Percentiles rank a stretch among this genome's conserved stretches.
Evolutionary conservation across 345 rosid species (phyloP).

Genomic region (Physaria fendleri): DNA sequence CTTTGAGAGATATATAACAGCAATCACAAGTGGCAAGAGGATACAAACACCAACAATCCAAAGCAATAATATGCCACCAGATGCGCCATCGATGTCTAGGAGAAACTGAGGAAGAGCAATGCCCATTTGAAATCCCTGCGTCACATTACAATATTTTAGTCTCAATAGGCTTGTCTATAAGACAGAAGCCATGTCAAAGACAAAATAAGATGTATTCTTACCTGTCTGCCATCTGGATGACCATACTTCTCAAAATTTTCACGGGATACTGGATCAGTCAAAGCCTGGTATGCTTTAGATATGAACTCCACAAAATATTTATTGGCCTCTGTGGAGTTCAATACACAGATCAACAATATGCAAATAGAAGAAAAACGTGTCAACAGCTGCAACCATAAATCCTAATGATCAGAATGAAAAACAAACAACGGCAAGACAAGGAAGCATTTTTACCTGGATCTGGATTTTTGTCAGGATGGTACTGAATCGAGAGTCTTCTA

Average conservation of each 20-base stretch:
- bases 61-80: slow-evolving; percentile 91
- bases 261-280: slow-evolving; percentile 85
- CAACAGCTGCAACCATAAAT: slow-evolving; percentile 4
- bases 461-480: slow-evolving; percentile 99
- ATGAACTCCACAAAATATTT: slow-evolving; percentile 80
- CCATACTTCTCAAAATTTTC: slow-evolving; percentile 98
- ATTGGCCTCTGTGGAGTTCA: slow-evolving; percentile 59
- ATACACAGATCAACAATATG: slow-evolving; percentile 6
- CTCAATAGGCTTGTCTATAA: slow-evolving; percentile 4
- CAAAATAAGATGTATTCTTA: slow-evolving; percentile 16
- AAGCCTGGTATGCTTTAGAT: slow-evolving; percentile 94
- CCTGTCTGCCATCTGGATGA: slow-evolving; percentile 99
- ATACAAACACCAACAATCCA: slow-evolving; percentile 98
- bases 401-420: background rate
- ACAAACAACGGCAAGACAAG: slow-evolving; percentile 13
- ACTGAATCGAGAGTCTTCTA: slow-evolving; percentile 78
- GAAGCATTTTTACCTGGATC: slow-evolving; percentile 78
- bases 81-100: slow-evolving; percentile 87
- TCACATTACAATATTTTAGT: slow-evolving; percentile 16
- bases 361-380: slow-evolving; percentile 3
- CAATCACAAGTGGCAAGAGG: slow-evolving; percentile 90
- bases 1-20: slow-evolving; percentile 90
- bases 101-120: slow-evolving; percentile 96
- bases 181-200: background rate
- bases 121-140: slow-evolving; percentile 99